Conservation (phyloP, 352 stramenopile genomes). For the Thalassiosira exigua region DNA sequence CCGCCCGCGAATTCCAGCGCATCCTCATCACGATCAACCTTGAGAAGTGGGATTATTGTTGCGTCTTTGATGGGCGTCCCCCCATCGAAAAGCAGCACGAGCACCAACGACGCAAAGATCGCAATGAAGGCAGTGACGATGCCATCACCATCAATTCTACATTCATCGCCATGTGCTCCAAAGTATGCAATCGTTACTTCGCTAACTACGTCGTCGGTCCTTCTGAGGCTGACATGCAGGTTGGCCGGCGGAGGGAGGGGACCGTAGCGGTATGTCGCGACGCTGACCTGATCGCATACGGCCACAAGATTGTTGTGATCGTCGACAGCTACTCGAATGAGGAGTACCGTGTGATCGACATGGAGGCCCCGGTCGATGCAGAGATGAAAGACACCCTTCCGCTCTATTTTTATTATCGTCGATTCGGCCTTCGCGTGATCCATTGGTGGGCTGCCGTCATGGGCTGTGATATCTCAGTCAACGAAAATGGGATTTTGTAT, state of each 20-base stretch:
- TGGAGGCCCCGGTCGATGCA: constrained; percentile 3
- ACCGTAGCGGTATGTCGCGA: too few species aligned
- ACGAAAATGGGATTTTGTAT: constrained; percentile 2
- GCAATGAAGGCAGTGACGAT: constrained; percentile 4
- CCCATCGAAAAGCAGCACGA: constrained; percentile 18
- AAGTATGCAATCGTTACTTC: constrained; percentile 25
- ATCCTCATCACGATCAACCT: neutral
- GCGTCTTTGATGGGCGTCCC: constrained; percentile 16
- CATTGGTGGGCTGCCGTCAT: constrained; percentile 28
- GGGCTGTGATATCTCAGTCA: constrained; percentile 27
- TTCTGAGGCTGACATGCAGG: constrained; percentile 39
- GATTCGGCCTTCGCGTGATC: constrained; percentile 7
- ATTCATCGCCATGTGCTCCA: constrained; percentile 26
- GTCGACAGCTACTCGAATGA: too few species aligned
- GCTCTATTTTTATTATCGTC: constrained; percentile 12
- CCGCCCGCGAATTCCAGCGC: constrained; percentile 9
- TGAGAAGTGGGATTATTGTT: constrained; percentile 24
- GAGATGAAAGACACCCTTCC: constrained; percentile 14
- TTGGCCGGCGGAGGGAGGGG: too few species aligned
- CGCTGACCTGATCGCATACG: too few species aligned
- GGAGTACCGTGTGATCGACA: constrained; percentile 14
- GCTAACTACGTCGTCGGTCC: constrained; percentile 36
- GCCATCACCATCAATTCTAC: constrained; percentile 29
- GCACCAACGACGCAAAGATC: neutral
- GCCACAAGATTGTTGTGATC: too few species aligned